phyloP scores from a whole-genome alignment of 495 filamentous ascomycete species.

The Penicillium tannophilum region DNA sequence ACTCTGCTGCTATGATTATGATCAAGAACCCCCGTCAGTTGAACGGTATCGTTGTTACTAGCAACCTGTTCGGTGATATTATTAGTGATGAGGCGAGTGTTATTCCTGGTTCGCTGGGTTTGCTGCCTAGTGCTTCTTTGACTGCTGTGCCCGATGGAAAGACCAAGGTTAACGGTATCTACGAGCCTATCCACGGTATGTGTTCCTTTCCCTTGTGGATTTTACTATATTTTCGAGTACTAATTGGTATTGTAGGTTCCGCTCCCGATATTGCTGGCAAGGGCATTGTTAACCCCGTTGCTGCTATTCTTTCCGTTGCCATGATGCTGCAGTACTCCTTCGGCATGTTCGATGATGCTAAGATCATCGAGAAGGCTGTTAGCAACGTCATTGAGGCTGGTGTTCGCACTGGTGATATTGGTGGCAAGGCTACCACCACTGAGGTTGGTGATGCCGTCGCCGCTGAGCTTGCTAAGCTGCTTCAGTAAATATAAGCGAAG shows the following conservation, averaged over 20 bases:
- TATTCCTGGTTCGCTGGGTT: conserved; percentile 87
- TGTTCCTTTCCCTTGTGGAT: conserved; percentile 4
- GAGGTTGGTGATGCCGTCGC: conserved; percentile 57
- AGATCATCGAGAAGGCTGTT: conserved; percentile 55
- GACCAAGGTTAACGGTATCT: conserved; percentile 69
- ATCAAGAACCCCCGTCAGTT: conserved; percentile 89
- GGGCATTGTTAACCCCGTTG: conserved; percentile 79
- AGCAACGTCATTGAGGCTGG: conserved; percentile 55
- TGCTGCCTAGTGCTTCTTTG: conserved; percentile 88
- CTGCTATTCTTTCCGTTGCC: conserved; percentile 55
- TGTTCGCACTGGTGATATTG: conserved; percentile 56
- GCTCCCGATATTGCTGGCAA: conserved; percentile 71
- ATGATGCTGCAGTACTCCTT: conserved; percentile 62
- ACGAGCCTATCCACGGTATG: conserved; percentile 96
- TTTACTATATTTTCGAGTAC: neutral
- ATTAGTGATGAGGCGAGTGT: conserved; percentile 96
- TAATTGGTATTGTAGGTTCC: conserved; percentile 33
- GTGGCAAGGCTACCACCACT: conserved; percentile 52
- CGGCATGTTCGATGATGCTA: conserved; percentile 50
- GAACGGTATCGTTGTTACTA: conserved; percentile 91
- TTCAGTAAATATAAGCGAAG: conserved; percentile 31
- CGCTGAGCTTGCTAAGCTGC: conserved; percentile 51
- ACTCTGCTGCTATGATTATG: conserved; percentile 96
- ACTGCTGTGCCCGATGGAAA: conserved; percentile 79
- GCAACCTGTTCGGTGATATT: conserved; percentile 96